Evolutionary conservation across 495 filamentous ascomycete species (phyloP).

Genomic region (Talaromyces stipitatus): DNA sequence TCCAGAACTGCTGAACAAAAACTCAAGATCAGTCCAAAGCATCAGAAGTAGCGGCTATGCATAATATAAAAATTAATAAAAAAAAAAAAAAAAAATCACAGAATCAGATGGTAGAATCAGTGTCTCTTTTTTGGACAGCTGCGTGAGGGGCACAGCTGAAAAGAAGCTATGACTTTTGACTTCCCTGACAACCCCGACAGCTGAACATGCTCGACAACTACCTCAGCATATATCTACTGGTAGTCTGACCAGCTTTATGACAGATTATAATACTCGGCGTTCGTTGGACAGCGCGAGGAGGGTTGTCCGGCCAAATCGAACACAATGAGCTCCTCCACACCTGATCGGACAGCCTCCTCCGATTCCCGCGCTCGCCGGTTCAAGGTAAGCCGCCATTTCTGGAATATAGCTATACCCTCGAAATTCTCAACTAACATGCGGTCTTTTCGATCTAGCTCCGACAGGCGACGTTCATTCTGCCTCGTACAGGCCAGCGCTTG

Average conservation of each 20-base stretch:
- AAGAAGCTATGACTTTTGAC: too few species aligned
- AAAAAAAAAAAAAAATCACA: too few species aligned
- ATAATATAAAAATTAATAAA: too few species aligned
- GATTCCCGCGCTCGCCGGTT: slow-evolving; percentile 31
- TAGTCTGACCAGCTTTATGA: not conserved
- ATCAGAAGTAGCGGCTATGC: too few species aligned
- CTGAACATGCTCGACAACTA: not conserved
- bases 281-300: not conserved
- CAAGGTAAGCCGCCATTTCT: slow-evolving; percentile 14
- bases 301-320: not conserved
- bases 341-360: not conserved
- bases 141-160: too few species aligned
- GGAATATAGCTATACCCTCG: not conserved
- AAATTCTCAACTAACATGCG: not conserved
- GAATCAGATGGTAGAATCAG: too few species aligned
- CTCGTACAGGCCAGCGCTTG: slow-evolving; percentile 44
- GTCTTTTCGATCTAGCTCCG: slow-evolving; percentile 29
- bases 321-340: not conserved
- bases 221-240: not conserved
- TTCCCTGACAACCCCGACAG: too few species aligned
- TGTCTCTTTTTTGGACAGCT: too few species aligned
- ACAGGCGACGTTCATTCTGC: slow-evolving; percentile 47
- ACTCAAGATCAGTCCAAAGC: too few species aligned
- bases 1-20: too few species aligned
- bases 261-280: not conserved